Base-by-base conservation (phyloP, 208 protist species). In the Plasmodiophora brassicae region DNA sequence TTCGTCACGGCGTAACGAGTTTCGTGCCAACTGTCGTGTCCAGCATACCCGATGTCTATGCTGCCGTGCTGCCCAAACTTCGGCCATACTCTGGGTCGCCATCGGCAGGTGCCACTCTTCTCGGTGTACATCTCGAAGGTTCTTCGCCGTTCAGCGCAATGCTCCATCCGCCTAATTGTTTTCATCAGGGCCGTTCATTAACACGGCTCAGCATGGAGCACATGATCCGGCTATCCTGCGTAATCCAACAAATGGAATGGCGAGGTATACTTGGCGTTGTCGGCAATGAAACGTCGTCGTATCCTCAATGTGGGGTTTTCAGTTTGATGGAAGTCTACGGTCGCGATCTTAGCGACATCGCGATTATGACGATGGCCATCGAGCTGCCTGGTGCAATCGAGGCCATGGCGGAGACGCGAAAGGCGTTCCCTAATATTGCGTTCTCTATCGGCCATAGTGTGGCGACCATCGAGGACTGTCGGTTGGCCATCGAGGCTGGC, bases 11-110 rank as follows among this genome's bases (percentile, higher is more conserved):
- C 50, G 87, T 89, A 22, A 89, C 87, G 32, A 45, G 60, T 0
- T 89, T 89, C 32, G 5, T 84, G 22, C 87, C 87, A 44, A 89
- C 87, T 36, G 36, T 89, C 22, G 57, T 89, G 60, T 57, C 87
- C 22, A 46, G 28, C 1, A 35, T 38, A 1, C 5, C 0, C 44
- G 57, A 84, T 28, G 32, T 20, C 8, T 88, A 88, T 65, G 25
- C 45, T 22, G 22, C 14, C 35, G 45, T 88, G 32, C 50, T 88
- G 28, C 0, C 39, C n/a, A 0, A 28, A 5, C 28, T 88, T 20
- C 1, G 10, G 46, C 46, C 60, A 0, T 35, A 38, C 10, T 28
- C 25, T 20, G 85, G 46, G 1, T 46, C 39, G 39, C 22, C 22
- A 20, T 22, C 5, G 20, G 45, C 0, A 32, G 87, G 87, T 20